Evolutionary conservation across 768 basidiomycete genomes (phyloP).

Genomic region (Boletus tylopilopsis): DNA sequence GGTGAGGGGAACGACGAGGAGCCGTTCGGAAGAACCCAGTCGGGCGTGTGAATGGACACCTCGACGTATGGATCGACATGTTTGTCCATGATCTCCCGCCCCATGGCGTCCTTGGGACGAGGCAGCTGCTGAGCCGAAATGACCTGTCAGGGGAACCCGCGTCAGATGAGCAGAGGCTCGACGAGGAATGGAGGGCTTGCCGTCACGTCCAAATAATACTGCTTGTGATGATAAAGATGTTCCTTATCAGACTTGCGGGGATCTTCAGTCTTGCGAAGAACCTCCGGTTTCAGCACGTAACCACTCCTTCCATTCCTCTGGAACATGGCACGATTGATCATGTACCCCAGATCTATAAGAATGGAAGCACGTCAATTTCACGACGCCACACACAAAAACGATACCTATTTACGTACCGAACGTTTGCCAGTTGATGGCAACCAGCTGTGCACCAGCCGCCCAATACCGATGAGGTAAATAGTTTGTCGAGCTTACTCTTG

Average conservation of each 20-base stretch:
- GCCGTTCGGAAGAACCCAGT: constrained; percentile 47
- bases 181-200: constrained; percentile 34
- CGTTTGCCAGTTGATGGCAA: constrained; percentile 98
- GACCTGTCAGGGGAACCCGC: constrained; percentile 35
- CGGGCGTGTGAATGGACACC: constrained; percentile 71
- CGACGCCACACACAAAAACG: neutral
- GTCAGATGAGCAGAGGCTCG: neutral
- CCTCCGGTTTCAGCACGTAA: constrained; percentile 85
- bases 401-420: constrained; percentile 56
- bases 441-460: constrained; percentile 84
- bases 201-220: constrained; percentile 61
- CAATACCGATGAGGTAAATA: constrained; percentile 88
- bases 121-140: constrained; percentile 93
- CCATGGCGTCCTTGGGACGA: constrained; percentile 57
- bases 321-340: constrained; percentile 97
- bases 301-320: constrained; percentile 84
- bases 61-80: constrained; percentile 76
- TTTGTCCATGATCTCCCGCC: constrained; percentile 58
- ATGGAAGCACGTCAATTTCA: neutral
- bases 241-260: constrained; percentile 57
- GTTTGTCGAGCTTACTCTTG: constrained; percentile 77
- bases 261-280: constrained; percentile 56
- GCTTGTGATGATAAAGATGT: constrained; percentile 47
- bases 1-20: constrained; percentile 11
- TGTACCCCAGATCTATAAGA: constrained; percentile 75